Evolutionary conservation across 352 stramenopile genomes (phyloP).

Genomic region (Globisporangium heterothallicum): DNA sequence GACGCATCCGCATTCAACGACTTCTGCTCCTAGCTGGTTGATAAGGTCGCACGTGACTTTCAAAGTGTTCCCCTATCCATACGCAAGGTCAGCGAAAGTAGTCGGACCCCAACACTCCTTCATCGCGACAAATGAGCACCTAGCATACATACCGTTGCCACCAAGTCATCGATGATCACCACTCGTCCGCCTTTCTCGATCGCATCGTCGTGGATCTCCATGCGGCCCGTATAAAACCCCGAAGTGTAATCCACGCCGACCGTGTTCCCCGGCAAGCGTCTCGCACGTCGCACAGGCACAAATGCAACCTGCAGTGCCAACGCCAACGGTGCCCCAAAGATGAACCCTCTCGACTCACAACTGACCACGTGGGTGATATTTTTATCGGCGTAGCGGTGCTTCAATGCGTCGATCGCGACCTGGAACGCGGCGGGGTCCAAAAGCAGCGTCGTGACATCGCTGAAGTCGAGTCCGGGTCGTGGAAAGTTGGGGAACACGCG

Average conservation of each 20-base stretch:
- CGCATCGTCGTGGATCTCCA: slow-evolving; percentile 83
- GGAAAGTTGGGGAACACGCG: slow-evolving; percentile 59
- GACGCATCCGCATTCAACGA: slow-evolving; percentile 79
- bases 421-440: slow-evolving; percentile 71
- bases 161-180: slow-evolving; percentile 76
- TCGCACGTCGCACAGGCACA: slow-evolving; percentile 63
- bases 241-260: slow-evolving; percentile 81
- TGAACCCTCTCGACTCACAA: slow-evolving; percentile 73
- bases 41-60: slow-evolving; percentile 79
- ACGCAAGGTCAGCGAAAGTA: slow-evolving; percentile 4
- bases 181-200: slow-evolving; percentile 63
- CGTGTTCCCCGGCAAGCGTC: slow-evolving; percentile 54
- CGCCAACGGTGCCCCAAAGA: slow-evolving; percentile 73
- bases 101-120: too few relatives aligned
- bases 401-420: slow-evolving; percentile 65
- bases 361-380: slow-evolving; percentile 78
- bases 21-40: slow-evolving; percentile 53
- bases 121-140: neutral
- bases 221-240: slow-evolving; percentile 60
- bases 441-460: slow-evolving; percentile 68
- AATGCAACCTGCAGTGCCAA: slow-evolving; percentile 61
- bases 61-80: slow-evolving; percentile 60
- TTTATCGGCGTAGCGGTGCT: slow-evolving; percentile 43
- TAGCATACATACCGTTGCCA: slow-evolving; percentile 48
- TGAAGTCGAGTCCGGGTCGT: slow-evolving; percentile 54